phyloP scores from a whole-genome alignment of 78 protist genomes.

The Dictyostelium capitatum region DNA sequence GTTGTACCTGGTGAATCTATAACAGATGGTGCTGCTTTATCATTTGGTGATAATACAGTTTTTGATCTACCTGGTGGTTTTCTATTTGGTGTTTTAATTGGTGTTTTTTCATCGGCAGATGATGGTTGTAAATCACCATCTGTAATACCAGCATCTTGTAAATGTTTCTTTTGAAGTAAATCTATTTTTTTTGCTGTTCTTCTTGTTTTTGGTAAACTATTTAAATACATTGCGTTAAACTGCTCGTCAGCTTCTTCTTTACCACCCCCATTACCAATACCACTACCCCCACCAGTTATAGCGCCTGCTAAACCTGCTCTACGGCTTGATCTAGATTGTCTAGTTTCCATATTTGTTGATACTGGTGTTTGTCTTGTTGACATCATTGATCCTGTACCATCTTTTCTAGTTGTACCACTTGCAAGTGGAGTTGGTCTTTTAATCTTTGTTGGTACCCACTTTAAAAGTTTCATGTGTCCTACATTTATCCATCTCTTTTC shows the following conservation, averaged over 20 bases:
- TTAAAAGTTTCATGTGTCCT: slow-evolving; percentile 57
- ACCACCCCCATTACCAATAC: not conserved
- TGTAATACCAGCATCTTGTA: slow-evolving; percentile 21
- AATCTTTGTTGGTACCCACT: slow-evolving; percentile 56
- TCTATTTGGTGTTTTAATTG: not conserved
- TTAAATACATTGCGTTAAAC: slow-evolving; percentile 31
- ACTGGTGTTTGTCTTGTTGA: not conserved
- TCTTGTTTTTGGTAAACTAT: slow-evolving; percentile 78
- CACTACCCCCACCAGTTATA: not conserved
- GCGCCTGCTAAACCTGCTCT: not conserved
- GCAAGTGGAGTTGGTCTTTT: not conserved
- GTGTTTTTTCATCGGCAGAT: slow-evolving; percentile 15
- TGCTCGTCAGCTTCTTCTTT: not conserved
- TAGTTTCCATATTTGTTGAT: slow-evolving; percentile 26
- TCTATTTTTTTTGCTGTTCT: slow-evolving; percentile 43
- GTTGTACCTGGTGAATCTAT: not conserved
- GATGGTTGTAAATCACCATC: slow-evolving; percentile 20
- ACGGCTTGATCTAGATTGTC: slow-evolving; percentile 19
- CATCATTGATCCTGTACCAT: not conserved
- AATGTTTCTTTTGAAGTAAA: slow-evolving; percentile 34
- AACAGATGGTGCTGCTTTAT: not conserved
- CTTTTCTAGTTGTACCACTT: not conserved
- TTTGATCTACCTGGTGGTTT: slow-evolving; percentile 13
- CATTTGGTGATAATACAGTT: not conserved
- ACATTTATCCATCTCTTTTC: slow-evolving; percentile 71